phyloP scores from a whole-genome alignment of 2,329 filamentous ascomycete species.

The Neophaeococcomyces mojaviensis region DNA sequence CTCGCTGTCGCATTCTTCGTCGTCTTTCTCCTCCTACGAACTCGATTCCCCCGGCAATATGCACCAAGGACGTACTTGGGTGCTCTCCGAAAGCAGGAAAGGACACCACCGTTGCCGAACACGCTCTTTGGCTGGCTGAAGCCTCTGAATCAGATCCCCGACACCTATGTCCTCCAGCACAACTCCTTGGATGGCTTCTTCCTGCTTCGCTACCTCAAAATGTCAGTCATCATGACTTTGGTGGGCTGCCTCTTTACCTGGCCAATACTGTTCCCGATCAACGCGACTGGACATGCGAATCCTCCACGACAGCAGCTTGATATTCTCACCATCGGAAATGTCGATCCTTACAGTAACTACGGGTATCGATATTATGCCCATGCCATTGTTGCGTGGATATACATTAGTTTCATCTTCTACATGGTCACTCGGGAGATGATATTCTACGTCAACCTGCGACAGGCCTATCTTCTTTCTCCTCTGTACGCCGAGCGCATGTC shows the following conservation, averaged over 20 bases:
- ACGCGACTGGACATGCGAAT: constrained; percentile 67
- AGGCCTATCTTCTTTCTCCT: constrained; percentile 83
- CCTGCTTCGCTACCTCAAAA: constrained; percentile 79
- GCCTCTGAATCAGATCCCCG: constrained; percentile 57
- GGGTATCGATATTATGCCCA: constrained; percentile 72
- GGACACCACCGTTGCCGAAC: constrained; percentile 51
- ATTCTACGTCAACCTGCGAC: constrained; percentile 85
- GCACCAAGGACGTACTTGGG: constrained; percentile 50
- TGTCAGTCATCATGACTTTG: constrained; percentile 69
- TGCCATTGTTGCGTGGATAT: constrained; percentile 71
- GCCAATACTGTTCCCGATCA: constrained; percentile 82
- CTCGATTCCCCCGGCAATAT: constrained; percentile 44
- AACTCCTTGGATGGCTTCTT: constrained; percentile 89
- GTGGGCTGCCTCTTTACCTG: constrained; percentile 78
- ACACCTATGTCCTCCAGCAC: constrained; percentile 78
- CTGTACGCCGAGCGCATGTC: constrained; percentile 79
- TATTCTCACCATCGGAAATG: constrained; percentile 70
- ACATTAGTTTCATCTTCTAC: constrained; percentile 79
- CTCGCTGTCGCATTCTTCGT: constrained; percentile 39
- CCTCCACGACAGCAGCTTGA: constrained; percentile 56
- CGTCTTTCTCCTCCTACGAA: constrained; percentile 46
- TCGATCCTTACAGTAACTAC: constrained; percentile 44
- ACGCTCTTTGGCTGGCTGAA: constrained; percentile 62
- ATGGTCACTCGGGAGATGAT: constrained; percentile 81
- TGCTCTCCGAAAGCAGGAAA: constrained; percentile 45